Conservation (phyloP, 169 alveolate genomes). For the Babesia bigemina region DNA sequence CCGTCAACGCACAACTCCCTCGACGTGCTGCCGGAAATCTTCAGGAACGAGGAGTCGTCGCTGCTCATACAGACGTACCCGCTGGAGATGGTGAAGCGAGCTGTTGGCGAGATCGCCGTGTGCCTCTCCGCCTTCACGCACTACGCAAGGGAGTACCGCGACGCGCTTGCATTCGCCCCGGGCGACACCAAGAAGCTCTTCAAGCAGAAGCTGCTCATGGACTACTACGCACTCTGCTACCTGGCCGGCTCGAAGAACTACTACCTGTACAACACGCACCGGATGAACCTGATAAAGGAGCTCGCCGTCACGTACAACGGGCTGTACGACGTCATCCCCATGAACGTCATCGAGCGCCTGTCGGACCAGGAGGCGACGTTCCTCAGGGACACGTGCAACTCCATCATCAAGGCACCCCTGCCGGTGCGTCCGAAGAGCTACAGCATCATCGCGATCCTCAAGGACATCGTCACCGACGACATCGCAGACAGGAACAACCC, state of each 20-base stretch:
- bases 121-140: conserved; percentile 34
- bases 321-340: conserved; percentile 64
- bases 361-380: conserved; percentile 67
- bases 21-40: conserved; percentile 57
- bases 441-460: conserved; percentile 55
- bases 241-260: conserved; percentile 49
- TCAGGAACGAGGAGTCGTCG: conserved; percentile 57
- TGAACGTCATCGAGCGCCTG: conserved; percentile 47
- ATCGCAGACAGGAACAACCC: conserved; percentile 52
- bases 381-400: conserved; percentile 52
- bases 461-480: conserved; percentile 69
- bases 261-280: conserved; percentile 53
- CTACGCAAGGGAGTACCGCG: conserved; percentile 51
- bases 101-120: conserved; percentile 42
- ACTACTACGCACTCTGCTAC: conserved; percentile 57
- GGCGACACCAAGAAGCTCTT: conserved; percentile 51
- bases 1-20: conserved; percentile 30
- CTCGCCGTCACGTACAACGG: conserved; percentile 65
- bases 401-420: conserved; percentile 25
- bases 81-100: conserved; percentile 61
- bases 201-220: conserved; percentile 57
- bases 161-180: conserved; percentile 15
- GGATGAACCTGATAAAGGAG: conserved; percentile 64
- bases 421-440: conserved; percentile 23
- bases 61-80: conserved; percentile 66